phyloP scores from a whole-genome alignment of 1,284 basidiomycete species.

The Malassezia pachydermatis region DNA sequence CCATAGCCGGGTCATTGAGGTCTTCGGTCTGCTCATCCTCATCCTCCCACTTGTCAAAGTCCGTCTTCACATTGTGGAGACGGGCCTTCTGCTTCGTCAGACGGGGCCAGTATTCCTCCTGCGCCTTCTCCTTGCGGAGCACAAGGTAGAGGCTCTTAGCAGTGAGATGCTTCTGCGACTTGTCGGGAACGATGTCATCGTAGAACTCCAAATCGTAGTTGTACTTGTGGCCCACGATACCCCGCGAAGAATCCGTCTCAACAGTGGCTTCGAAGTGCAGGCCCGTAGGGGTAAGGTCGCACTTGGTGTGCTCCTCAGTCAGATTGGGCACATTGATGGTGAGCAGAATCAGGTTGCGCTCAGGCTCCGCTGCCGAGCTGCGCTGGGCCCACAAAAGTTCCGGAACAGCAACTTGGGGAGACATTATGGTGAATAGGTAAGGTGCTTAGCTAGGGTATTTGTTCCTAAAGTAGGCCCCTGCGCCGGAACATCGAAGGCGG shows the following conservation, averaged over 20 bases:
- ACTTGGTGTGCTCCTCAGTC: conserved; percentile 36
- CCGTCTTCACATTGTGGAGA: conserved; percentile 49
- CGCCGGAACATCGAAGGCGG: conserved; percentile 17
- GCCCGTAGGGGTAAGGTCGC: conserved; percentile 33
- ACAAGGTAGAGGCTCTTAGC: conserved; percentile 43
- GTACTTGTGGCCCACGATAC: conserved; percentile 39
- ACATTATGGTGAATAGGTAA: conserved; percentile 9
- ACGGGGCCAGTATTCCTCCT: conserved; percentile 48
- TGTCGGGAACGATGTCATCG: conserved; percentile 41
- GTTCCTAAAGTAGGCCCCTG: conserved; percentile 11
- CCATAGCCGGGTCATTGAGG: conserved; percentile 22
- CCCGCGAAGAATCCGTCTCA: conserved; percentile 31
- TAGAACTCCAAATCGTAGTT: conserved; percentile 43
- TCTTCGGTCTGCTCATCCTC: conserved; percentile 47
- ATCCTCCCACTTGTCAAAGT: conserved; percentile 49
- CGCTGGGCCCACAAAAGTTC: conserved; percentile 48
- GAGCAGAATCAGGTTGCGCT: conserved; percentile 46
- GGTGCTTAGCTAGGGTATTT: background rate
- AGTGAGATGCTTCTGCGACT: conserved; percentile 39
- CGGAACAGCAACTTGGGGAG: conserved; percentile 32
- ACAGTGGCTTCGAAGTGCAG: conserved; percentile 36
- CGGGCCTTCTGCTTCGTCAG: conserved; percentile 48
- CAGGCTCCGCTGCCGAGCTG: conserved; percentile 33
- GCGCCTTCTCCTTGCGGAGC: conserved; percentile 40
- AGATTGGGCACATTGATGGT: conserved; percentile 48